Evolutionary conservation across 2,329 filamentous ascomycete species (phyloP), one percentile per base, ranked within the genome.

Genomic region (Nakataea oryzae): DNA sequence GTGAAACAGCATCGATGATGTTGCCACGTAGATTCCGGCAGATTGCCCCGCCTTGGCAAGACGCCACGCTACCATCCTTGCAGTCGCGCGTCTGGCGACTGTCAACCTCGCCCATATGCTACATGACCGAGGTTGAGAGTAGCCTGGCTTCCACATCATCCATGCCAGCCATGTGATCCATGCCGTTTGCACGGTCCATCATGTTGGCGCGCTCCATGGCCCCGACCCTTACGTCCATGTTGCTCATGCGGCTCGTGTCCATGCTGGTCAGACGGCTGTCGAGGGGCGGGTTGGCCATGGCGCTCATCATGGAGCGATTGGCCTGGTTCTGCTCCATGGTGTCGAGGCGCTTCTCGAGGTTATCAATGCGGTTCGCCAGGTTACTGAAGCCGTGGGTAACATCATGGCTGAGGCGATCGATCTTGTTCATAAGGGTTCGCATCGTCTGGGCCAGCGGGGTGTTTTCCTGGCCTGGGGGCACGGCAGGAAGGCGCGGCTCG

Each of bases 321-420:
- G 70, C 68, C 21, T 73, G 67, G 14, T 66, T 66, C 63, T 72
- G 71, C 68, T 85, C 82, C 34, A 86, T 74, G 57, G 76, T 76
- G 24, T 83, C 80, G 63, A 85, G 73, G n/a, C 81, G 76, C 70
- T 83, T 82, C 67, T 82, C 78, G 29, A 85, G 76, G 59, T 75
- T 75, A 21, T 82, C 80, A 58, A 84, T 74, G 3, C 76, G 76
- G 63, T 76, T 74, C 64, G 81, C 78, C 57, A 86, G 76, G 58
- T 79, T 77, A 65, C 76, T 71, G 63, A 86, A 75, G 7, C 80
- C 80, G 64, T 83, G 79, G 1, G 73, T 70, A 70, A 85, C 76
- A 50, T 86, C 83, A 69, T 85, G 83, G 62, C 75, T 77, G 63
- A 86, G 75, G 32, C 83, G 80, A 64, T 86, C 83, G 30, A 86